Base-by-base conservation (phyloP, 805 yeast species). In the Lipomyces starkeyi region DNA sequence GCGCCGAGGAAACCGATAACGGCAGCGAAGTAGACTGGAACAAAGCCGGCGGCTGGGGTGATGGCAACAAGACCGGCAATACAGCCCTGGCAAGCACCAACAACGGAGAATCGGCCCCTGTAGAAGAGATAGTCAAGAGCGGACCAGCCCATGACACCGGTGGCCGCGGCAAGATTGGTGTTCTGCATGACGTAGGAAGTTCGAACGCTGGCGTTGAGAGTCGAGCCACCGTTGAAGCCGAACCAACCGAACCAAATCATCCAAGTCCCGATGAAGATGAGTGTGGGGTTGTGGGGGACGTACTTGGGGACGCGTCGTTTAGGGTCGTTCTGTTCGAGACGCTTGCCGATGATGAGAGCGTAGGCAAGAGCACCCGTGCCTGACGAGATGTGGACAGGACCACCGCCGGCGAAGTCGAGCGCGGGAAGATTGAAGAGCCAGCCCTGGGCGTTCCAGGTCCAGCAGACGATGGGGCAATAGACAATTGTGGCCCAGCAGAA, bases 171-270 rank as follows among this genome's bases (percentile, higher is more conserved):
- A 74, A 94, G 78, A 81, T 94, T 92, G 76, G 98, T 94, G 85
- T 91, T 93, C 76, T 90, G 89, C 78, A 90, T 86, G 52, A 98
- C 97, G 83, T 93, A 93, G 90, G 92, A 91, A 66, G 97, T 93
- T 82, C 98, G 89, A 78, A 95, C 88, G 70, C 94, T 81, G 49
- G 97, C 91, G 77, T 92, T 90, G 80, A 97, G 98, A 61, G 98
- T 91, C 59, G 97, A 92, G 75, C 98, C 98, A 80, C 97, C 98
- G 85, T 95, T 95, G 87, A 95, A 95, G 54, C 97, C 98, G 76
- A 93, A 93, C 99, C 99, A 95, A 49, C 98, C 99, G 76, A 95
- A 93, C 97, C 98, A 94, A 74, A 95, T 85, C 83, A 95, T 91
- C 13, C 91, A 89, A 25, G 98, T 93, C 64, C 99, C 99, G 67